phyloP scores from a whole-genome alignment of 2,329 filamentous ascomycete genomes.

The Calonectria crousiana region DNA sequence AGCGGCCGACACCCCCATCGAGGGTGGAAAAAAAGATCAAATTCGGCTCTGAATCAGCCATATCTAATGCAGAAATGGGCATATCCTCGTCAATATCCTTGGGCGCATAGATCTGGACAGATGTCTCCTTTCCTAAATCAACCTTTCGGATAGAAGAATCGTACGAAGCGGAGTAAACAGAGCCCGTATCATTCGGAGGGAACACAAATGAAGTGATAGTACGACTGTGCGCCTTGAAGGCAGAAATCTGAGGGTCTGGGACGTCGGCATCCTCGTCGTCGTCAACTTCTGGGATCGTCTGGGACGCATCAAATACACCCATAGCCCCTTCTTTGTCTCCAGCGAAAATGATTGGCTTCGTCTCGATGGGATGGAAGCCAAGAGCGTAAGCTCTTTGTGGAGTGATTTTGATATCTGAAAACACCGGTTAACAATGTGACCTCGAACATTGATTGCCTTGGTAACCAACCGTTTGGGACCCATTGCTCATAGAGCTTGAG shows the following conservation, averaged over 20 bases:
- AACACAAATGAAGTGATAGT: conserved; percentile 91
- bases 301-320: conserved; percentile 90
- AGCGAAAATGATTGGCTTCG: conserved; percentile 91
- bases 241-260: conserved; percentile 83
- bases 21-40: conserved; percentile 89
- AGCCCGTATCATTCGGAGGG: conserved; percentile 77
- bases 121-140: conserved; percentile 84
- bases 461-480: conserved; percentile 77
- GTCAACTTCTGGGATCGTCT: conserved; percentile 70
- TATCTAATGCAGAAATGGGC: conserved; percentile 87
- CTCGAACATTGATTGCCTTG: too few species aligned
- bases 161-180: conserved; percentile 88
- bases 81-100: conserved; percentile 76
- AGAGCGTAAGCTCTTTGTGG: conserved; percentile 90
- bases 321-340: conserved; percentile 94
- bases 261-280: conserved; percentile 76
- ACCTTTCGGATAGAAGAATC: conserved; percentile 92
- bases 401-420: conserved; percentile 86
- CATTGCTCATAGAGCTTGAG: conserved; percentile 87
- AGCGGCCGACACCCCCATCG: conserved; percentile 81
- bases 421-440: not conserved
- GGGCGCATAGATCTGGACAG: conserved; percentile 85
- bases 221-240: conserved; percentile 88
- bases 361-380: conserved; percentile 86
- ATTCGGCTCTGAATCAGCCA: conserved; percentile 77